These are phyloP conservation scores for Trichophyton mentagrophytes DNA, from an alignment of 2,329 filamentous ascomycete species.

Conservation along the genomic window DNA sequence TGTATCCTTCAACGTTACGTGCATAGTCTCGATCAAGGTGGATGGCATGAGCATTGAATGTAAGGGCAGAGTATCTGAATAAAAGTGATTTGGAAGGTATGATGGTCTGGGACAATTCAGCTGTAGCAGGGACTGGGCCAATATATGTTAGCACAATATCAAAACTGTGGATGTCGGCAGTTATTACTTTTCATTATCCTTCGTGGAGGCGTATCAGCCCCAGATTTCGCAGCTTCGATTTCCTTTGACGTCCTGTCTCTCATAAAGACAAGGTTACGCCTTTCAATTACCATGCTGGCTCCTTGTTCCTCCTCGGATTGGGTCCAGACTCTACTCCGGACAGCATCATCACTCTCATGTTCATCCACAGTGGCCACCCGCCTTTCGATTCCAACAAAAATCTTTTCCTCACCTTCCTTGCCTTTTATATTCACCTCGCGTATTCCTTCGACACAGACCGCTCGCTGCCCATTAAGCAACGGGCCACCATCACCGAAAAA, in stretches of 20 bases:
- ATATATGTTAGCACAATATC: neutral
- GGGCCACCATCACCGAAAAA: constrained; percentile 33
- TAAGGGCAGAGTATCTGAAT: constrained; percentile 82
- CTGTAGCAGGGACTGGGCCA: constrained; percentile 34
- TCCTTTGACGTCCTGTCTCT: constrained; percentile 34
- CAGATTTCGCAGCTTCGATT: constrained; percentile 17
- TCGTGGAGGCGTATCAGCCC: constrained; percentile 12
- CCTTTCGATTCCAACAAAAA: constrained; percentile 50
- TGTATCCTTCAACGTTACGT: constrained; percentile 58
- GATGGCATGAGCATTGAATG: constrained; percentile 84
- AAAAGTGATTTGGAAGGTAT: constrained; percentile 58
- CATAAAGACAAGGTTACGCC: constrained; percentile 53
- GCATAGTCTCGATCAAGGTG: constrained; percentile 68
- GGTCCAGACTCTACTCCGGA: constrained; percentile 33
- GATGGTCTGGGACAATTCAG: constrained; percentile 47
- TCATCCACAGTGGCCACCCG: constrained; percentile 33
- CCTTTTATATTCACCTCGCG: constrained; percentile 40
- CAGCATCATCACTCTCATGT: constrained; percentile 22
- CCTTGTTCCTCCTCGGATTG: constrained; percentile 32
- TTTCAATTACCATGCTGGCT: constrained; percentile 42
- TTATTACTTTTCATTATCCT: constrained; percentile 27
- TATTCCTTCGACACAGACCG: constrained; percentile 37
- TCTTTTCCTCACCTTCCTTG: constrained; percentile 39
- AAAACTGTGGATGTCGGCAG: constrained; percentile 1
- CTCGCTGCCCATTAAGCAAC: constrained; percentile 24